Evolutionary conservation across 352 stramenopile genomes (phyloP), one percentile per base, ranked within the genome.

Genomic region (Pythium rishiriense): DNA sequence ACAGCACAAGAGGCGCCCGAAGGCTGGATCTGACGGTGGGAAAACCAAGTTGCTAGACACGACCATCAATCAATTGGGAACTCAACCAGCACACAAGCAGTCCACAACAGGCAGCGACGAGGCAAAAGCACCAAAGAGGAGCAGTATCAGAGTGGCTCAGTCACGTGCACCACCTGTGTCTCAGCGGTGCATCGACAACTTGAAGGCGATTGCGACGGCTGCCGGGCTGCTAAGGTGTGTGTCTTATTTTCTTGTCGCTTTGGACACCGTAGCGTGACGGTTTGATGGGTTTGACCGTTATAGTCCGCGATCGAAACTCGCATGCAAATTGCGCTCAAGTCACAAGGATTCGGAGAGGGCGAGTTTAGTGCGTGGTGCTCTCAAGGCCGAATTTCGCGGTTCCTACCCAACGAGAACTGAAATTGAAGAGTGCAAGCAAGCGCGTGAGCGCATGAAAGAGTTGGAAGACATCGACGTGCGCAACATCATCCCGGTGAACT

Each of bases 221-320:
- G 52, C 29, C 0, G 47, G 54, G 1, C 5, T 58, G 1, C 41
- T 59, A 33, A 46, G 62, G 53, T 69, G 3, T 4, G 33, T 47
- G 8, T 22, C n/a, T n/a, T n/a, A n/a, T n/a, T n/a, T n/a, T n/a
- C n/a, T n/a, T 43, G 8, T 21, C 2, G 37, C 22, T n/a, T 24
- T 31, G 10, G 47, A 53, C 14, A 33, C 17, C 17, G 52, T 12
- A 4, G 21, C 7, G 2, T 26, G 0, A 28, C 49, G 1, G 10
- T 25, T 19, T n/a, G n/a, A 24, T 37, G 8, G 21, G 4, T 21
- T 7, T 41, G 14, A n/a, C n/a, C 4, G 26, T 26, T 35, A 9
- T 37, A 69, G 62, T 26, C 51, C 62, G 2, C 48, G 42, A 51
- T 63, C 62, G 4, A 43, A 33, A 15, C 53, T 63, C 7, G 42